Conservation (phyloP, 805 yeast genomes). For the Brettanomyces naardenensis region DNA sequence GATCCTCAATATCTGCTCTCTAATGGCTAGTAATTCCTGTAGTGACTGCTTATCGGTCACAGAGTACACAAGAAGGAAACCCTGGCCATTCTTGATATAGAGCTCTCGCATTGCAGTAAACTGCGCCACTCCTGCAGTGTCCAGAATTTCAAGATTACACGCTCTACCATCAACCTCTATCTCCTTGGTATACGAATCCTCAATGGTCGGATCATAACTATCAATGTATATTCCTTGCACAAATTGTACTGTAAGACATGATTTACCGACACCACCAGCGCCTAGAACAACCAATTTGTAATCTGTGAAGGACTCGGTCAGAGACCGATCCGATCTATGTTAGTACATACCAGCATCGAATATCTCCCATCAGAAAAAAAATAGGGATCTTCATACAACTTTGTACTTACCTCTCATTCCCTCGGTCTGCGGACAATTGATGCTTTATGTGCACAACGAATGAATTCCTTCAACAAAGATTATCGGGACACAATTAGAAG, state of each 20-base stretch:
- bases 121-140: slow-evolving; percentile 70
- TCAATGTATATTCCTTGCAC: slow-evolving; percentile 88
- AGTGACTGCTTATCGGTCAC: slow-evolving; percentile 59
- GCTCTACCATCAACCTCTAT: slow-evolving; percentile 83
- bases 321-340: too few species aligned
- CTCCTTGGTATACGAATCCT: slow-evolving; percentile 87
- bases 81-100: slow-evolving; percentile 82
- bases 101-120: slow-evolving; percentile 93
- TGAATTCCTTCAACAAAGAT: too few species aligned
- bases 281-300: slow-evolving; percentile 89
- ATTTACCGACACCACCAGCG: slow-evolving; percentile 96
- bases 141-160: slow-evolving; percentile 72
- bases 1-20: slow-evolving; percentile 79
- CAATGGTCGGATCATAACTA: slow-evolving; percentile 94
- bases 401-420: background rate
- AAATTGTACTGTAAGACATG: slow-evolving; percentile 86
- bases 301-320: too few species aligned
- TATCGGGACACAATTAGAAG: too few species aligned
- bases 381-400: background rate
- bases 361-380: background rate
- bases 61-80: slow-evolving; percentile 49
- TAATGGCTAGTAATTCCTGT: slow-evolving; percentile 65
- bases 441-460: too few species aligned
- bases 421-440: background rate
- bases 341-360: slow-evolving; percentile 4